Evolutionary conservation across 2,329 filamentous ascomycete genomes (phyloP).

Genomic region (Cryphonectria naterciae): DNA sequence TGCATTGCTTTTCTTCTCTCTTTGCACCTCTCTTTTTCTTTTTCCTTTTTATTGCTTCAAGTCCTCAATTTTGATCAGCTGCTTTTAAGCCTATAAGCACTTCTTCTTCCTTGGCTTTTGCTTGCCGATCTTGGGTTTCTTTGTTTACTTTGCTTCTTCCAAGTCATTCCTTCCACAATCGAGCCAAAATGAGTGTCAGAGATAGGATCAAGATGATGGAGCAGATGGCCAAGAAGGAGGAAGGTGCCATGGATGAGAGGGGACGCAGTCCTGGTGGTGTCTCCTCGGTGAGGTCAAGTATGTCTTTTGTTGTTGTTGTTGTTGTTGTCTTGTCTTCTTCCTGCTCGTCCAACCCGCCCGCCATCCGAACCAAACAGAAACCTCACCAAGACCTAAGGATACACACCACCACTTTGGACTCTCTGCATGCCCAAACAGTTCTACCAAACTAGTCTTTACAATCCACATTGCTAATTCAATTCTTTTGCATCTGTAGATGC

Average conservation of each 20-base stretch:
- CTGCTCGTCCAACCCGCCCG: not conserved
- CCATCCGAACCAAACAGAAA: not conserved
- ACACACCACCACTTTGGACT: not conserved
- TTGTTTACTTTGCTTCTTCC: constrained; percentile 17
- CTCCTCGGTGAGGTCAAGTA: constrained; percentile 46
- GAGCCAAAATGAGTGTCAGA: constrained; percentile 66
- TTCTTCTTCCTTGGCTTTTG: not conserved
- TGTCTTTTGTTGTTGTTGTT: constrained; percentile 32
- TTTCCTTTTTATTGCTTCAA: not conserved
- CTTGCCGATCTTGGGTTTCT: not conserved
- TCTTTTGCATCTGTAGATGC: constrained; percentile 33
- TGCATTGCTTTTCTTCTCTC: constrained; percentile 5
- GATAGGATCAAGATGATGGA: constrained; percentile 44
- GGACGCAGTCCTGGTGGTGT: constrained; percentile 66
- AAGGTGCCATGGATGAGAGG: constrained; percentile 68
- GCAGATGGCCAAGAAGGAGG: constrained; percentile 68
- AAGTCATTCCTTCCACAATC: constrained; percentile 22
- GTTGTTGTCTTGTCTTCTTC: not conserved
- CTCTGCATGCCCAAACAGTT: not conserved
- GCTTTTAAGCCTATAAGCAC: not conserved
- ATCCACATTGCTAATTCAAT: constrained; percentile 16
- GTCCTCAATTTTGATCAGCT: not conserved
- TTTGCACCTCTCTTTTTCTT: not conserved
- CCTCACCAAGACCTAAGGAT: not conserved
- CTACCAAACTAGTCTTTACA: not conserved